phyloP scores from a whole-genome alignment of 352 stramenopile species.

The Globisporangium middletonii region DNA sequence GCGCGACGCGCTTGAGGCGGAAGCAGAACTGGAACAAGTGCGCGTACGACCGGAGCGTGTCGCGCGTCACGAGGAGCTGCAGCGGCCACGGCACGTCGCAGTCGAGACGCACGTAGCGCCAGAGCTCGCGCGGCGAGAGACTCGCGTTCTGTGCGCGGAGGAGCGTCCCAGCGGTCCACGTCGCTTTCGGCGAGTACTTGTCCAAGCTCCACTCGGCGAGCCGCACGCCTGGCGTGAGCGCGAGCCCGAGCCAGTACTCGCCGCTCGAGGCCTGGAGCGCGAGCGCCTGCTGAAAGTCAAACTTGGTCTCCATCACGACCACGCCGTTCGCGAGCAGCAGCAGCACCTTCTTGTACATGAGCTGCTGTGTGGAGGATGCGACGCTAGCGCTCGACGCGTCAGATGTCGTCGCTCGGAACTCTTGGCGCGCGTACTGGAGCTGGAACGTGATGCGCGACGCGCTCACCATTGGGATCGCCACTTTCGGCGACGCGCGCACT shows the following conservation, averaged over 20 bases:
- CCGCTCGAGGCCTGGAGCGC: constrained; percentile 24
- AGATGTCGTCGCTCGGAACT: constrained; percentile 14
- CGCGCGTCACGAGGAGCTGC: constrained; percentile 52
- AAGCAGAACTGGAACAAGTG: constrained; percentile 80
- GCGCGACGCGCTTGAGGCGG: constrained; percentile 60
- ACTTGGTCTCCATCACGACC: constrained; percentile 32
- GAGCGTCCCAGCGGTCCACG: constrained; percentile 14
- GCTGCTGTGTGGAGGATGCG: constrained; percentile 18
- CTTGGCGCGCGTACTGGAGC: constrained; percentile 42
- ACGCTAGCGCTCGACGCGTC: neutral
- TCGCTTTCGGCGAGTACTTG: constrained; percentile 40
- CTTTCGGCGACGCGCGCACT: constrained; percentile 21
- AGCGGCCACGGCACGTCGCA: constrained; percentile 60
- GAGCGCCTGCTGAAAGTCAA: constrained; percentile 45
- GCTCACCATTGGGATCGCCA: constrained; percentile 17
- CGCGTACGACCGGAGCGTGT: constrained; percentile 52
- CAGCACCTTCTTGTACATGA: constrained; percentile 53
- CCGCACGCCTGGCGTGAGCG: constrained; percentile 26
- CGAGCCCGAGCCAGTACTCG: constrained; percentile 56
- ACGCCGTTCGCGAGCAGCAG: constrained; percentile 36
- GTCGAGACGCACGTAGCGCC: constrained; percentile 41
- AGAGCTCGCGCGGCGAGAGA: constrained; percentile 46
- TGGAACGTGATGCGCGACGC: constrained; percentile 23
- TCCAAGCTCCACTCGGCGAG: constrained; percentile 47
- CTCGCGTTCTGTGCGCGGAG: constrained; percentile 33